Evolutionary conservation across 805 yeast species (phyloP).

Genomic region (Saccharomycopsis sp.): DNA sequence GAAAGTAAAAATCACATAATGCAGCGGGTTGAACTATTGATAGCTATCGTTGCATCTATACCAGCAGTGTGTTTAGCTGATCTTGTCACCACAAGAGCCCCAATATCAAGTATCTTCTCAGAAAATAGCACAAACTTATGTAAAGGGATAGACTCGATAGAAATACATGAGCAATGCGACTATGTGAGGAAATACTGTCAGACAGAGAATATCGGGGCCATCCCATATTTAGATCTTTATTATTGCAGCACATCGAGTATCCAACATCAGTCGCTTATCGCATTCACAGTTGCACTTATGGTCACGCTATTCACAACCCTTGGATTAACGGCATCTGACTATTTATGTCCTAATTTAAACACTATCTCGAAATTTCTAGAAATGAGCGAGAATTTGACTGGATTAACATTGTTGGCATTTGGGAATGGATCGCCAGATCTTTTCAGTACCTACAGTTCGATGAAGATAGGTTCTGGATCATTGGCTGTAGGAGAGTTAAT

Average conservation of each 20-base stretch:
- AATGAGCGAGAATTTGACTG: slow-evolving; percentile 72
- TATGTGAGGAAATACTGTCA: slow-evolving; percentile 33
- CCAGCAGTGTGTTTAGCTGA: not conserved
- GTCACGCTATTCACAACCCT: slow-evolving; percentile 50
- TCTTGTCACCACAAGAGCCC: not conserved
- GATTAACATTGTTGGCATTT: slow-evolving; percentile 79
- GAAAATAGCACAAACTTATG: slow-evolving; percentile 1
- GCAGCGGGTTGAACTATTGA: not conserved
- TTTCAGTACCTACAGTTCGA: slow-evolving; percentile 75
- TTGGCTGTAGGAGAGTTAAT: slow-evolving; percentile 86
- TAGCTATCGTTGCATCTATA: not conserved
- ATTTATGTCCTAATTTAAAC: slow-evolving; percentile 70
- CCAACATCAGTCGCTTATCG: slow-evolving; percentile 2
- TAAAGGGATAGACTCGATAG: slow-evolving; percentile 8
- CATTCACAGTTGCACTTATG: slow-evolving; percentile 25
- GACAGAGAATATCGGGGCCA: slow-evolving; percentile 29
- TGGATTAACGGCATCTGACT: slow-evolving; percentile 79
- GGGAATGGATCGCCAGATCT: slow-evolving; percentile 94
- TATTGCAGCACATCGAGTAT: slow-evolving; percentile 23
- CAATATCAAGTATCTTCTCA: not conserved
- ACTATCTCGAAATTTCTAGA: slow-evolving; percentile 54
- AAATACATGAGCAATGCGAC: slow-evolving; percentile 30
- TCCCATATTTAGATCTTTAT: slow-evolving; percentile 32
- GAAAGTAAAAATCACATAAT: not conserved
- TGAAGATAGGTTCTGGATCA: slow-evolving; percentile 62